These are phyloP conservation scores for Corchorus capsularis DNA, from an alignment of 345 rosid genomes.

Conservation along the genomic window DNA sequence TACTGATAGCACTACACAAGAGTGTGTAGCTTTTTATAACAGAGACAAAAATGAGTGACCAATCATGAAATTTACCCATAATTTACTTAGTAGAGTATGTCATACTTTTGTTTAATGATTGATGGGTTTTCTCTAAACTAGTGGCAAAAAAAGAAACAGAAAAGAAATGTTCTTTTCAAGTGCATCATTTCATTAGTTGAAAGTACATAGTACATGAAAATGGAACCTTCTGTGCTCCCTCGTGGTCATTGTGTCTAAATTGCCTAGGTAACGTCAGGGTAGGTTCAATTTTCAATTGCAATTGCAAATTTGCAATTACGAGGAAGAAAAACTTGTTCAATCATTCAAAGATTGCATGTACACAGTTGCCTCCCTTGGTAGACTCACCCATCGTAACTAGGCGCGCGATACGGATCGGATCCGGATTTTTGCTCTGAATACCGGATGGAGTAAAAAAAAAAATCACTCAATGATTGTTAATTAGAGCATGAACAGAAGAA, in stretches of 20 bases:
- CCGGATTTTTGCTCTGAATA: too few relatives aligned
- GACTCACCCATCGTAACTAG: too few relatives aligned
- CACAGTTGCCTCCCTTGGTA: too few relatives aligned
- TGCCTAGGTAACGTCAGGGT: not conserved
- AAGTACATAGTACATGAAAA: not conserved
- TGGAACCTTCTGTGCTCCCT: not conserved
- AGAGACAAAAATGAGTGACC: not conserved
- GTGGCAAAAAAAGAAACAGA: not conserved
- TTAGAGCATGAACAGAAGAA: not conserved
- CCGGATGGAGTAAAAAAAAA: too few relatives aligned
- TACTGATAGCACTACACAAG: not conserved
- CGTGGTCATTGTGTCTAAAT: not conserved
- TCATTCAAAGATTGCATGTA: not conserved
- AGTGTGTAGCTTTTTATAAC: conserved; percentile 26
- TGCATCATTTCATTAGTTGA: not conserved
- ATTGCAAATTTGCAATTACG: not conserved
- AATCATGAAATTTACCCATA: too few relatives aligned
- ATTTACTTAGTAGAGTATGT: too few relatives aligned
- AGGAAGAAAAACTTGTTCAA: not conserved
- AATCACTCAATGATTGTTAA: not conserved
- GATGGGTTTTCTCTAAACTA: not conserved
- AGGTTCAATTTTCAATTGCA: not conserved
- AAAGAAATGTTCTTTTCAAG: conserved; percentile 17
- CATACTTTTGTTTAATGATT: not conserved
- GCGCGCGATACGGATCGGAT: too few relatives aligned